These are phyloP conservation scores for Bipolaris gigantea DNA, from an alignment of 2,329 filamentous ascomycete species.

Conservation along the genomic window DNA sequence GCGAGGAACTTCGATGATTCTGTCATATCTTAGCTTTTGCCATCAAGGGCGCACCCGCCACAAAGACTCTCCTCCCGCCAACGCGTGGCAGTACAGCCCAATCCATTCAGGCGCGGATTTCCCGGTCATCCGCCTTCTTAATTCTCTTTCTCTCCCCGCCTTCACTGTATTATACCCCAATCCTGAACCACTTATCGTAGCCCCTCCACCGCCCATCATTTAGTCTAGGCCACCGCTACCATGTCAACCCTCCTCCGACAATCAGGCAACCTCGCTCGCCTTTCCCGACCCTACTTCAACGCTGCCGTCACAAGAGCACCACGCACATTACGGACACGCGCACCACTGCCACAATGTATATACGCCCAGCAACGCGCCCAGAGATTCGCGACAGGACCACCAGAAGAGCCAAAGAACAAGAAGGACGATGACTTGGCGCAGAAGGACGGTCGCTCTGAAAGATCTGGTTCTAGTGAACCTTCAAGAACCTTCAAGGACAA, in stretches of 20 bases:
- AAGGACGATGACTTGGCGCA: constrained; percentile 29
- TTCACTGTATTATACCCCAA: constrained; percentile 2
- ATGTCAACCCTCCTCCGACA: constrained; percentile 71
- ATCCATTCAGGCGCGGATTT: constrained; percentile 1
- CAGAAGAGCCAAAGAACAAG: constrained; percentile 38
- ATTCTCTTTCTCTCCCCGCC: not conserved
- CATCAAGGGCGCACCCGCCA: constrained; percentile 21
- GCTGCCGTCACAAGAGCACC: constrained; percentile 53
- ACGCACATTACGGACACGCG: constrained; percentile 38
- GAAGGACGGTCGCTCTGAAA: constrained; percentile 37
- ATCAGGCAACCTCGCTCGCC: constrained; percentile 66
- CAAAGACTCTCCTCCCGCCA: constrained; percentile 9
- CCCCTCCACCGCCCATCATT: constrained; percentile 29
- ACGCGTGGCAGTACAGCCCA: constrained; percentile 22
- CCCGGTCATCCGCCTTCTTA: not conserved
- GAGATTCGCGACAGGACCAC: constrained; percentile 47
- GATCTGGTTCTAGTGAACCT: constrained; percentile 36
- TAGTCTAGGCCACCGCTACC: constrained; percentile 37
- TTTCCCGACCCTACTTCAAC: constrained; percentile 61
- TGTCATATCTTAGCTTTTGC: constrained; percentile 21
- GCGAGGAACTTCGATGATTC: constrained; percentile 18
- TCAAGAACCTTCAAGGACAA: constrained; percentile 37
- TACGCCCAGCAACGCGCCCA: constrained; percentile 49
- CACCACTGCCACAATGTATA: constrained; percentile 47
- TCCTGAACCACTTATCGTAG: constrained; percentile 6